A percentile compares a stretch with the other conserved stretches of the same genome.
Evolutionary conservation across 2,329 filamentous ascomycete species (phyloP).

Genomic region (Pseudogymnoascus sp.): DNA sequence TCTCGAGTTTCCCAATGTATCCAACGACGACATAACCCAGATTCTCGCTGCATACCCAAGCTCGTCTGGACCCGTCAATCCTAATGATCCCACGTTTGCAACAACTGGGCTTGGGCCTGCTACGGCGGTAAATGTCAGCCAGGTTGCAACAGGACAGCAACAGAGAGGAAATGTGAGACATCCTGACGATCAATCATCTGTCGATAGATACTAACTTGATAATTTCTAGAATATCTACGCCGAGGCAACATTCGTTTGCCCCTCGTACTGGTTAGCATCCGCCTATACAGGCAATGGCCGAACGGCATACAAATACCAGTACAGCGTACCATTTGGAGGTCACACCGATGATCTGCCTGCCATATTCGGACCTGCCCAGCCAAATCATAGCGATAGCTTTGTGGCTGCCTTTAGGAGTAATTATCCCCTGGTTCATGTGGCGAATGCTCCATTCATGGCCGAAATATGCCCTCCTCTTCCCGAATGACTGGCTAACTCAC

Average conservation of each 20-base stretch:
- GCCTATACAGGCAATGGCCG: constrained; percentile 32
- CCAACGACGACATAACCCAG: constrained; percentile 30
- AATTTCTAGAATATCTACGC: constrained; percentile 36
- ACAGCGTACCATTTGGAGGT: constrained; percentile 30
- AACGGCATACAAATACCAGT: constrained; percentile 38
- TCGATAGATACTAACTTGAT: neutral
- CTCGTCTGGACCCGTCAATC: constrained; percentile 2
- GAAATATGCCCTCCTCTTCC: neutral
- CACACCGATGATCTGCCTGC: constrained; percentile 30
- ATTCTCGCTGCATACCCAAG: constrained; percentile 22
- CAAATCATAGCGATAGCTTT: constrained; percentile 9
- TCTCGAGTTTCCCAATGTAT: constrained; percentile 33
- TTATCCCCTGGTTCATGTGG: neutral
- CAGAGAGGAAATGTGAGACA: constrained; percentile 34
- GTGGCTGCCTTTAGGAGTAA: constrained; percentile 13
- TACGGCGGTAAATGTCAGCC: constrained; percentile 36
- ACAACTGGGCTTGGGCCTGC: constrained; percentile 28
- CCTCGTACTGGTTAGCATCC: constrained; percentile 43
- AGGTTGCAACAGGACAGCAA: constrained; percentile 39
- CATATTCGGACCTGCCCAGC: constrained; percentile 22
- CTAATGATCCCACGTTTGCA: constrained; percentile 23
- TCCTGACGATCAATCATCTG: neutral
- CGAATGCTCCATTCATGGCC: neutral
- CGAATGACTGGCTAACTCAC: neutral
- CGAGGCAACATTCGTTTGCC: constrained; percentile 46